A percentile compares a stretch with the other conserved stretches of the same genome.
Evolutionary conservation across 805 yeast genomes (phyloP).

Genomic region (Grigorovia transvaalensis): DNA sequence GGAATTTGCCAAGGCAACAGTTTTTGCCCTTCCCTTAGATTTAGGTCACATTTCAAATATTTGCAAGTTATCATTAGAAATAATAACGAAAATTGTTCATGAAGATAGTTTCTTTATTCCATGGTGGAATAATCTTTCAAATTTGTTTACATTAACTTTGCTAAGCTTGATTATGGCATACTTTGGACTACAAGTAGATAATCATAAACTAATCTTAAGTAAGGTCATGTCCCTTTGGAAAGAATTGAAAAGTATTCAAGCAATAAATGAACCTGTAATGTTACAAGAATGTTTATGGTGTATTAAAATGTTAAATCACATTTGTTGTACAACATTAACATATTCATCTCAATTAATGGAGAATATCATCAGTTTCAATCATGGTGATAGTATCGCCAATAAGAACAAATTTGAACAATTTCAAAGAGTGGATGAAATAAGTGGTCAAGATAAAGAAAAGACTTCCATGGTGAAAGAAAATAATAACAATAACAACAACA

Average conservation of each 20-base stretch:
- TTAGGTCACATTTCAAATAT: slow-evolving; percentile 4
- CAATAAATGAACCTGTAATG: slow-evolving; percentile 33
- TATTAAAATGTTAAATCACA: slow-evolving; percentile 43
- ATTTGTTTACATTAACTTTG: slow-evolving; percentile 37
- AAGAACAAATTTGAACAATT: slow-evolving; percentile 38
- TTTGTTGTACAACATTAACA: slow-evolving; percentile 36
- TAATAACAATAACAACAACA: background rate
- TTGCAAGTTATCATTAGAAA: slow-evolving; percentile 15
- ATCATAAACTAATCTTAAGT: slow-evolving; percentile 7
- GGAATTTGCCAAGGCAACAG: background rate
- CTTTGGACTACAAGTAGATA: slow-evolving; percentile 28
- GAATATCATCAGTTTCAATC: slow-evolving; percentile 39
- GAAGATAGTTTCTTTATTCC: slow-evolving; percentile 32
- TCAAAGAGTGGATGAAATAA: slow-evolving; percentile 29
- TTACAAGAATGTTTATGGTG: slow-evolving; percentile 55
- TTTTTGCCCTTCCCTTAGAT: slow-evolving; percentile 6
- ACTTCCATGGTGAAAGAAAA: background rate
- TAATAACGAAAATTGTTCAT: slow-evolving; percentile 25
- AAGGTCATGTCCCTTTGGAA: slow-evolving; percentile 15
- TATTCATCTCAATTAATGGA: slow-evolving; percentile 32
- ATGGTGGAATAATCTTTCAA: slow-evolving; percentile 41
- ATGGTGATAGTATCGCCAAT: slow-evolving; percentile 44
- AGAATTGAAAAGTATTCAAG: slow-evolving; percentile 23
- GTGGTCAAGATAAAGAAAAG: slow-evolving; percentile 4
- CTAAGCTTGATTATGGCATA: slow-evolving; percentile 34